phyloP scores from a whole-genome alignment of 2,329 filamentous ascomycete genomes.

The Helicocarpus griseus region DNA sequence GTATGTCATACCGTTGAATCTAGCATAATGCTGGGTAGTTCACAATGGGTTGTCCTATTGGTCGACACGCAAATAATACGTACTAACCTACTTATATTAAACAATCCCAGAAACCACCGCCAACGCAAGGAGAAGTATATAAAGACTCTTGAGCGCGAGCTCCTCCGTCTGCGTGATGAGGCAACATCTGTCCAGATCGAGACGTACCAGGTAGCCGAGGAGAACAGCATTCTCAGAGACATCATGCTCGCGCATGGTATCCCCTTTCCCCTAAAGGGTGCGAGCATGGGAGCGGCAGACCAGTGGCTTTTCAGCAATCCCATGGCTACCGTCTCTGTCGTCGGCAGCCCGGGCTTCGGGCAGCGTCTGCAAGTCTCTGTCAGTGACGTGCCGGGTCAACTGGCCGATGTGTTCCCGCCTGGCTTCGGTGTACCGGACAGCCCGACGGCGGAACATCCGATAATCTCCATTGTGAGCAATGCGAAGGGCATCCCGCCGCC shows the following conservation, averaged over 20 bases:
- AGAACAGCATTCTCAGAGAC: conserved; percentile 15
- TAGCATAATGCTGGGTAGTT: background rate
- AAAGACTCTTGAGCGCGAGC: conserved; percentile 20
- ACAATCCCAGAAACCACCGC: conserved; percentile 20
- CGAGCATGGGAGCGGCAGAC: background rate
- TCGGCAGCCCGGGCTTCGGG: conserved; percentile 11
- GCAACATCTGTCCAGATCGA: conserved; percentile 12
- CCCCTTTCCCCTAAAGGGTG: conserved; percentile 6
- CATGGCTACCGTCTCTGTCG: conserved; percentile 11
- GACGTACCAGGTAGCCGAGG: conserved; percentile 10
- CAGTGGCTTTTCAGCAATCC: conserved; percentile 1
- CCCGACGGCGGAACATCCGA: background rate
- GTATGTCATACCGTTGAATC: conserved; percentile 9
- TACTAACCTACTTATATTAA: background rate
- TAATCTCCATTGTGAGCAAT: background rate
- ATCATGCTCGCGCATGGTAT: conserved; percentile 16
- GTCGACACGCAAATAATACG: background rate
- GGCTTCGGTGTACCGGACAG: conserved; percentile 5
- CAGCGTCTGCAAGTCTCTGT: conserved; percentile 13
- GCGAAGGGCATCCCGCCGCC: background rate
- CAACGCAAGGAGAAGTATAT: conserved; percentile 23
- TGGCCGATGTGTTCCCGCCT: conserved; percentile 8
- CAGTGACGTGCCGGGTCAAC: background rate
- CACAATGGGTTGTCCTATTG: background rate
- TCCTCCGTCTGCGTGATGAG: conserved; percentile 18